Conservation (phyloP, 2,329 filamentous ascomycete species). For the Gyromitra esculenta region DNA sequence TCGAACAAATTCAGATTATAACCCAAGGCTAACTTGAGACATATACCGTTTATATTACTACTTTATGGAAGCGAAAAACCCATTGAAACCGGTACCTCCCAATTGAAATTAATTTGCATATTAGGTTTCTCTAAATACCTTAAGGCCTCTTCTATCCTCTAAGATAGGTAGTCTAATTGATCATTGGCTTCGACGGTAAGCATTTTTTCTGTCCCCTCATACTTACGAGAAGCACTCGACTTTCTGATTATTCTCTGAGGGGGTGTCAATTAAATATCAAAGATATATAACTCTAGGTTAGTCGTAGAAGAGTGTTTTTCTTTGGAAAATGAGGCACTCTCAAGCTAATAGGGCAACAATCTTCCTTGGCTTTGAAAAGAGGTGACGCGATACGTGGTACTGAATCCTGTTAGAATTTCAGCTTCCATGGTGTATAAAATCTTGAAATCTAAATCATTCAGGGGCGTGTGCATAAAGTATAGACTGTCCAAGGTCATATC, state of each 20-base stretch:
- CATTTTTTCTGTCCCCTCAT: background rate
- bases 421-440: background rate
- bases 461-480: background rate
- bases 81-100: background rate
- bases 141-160: background rate
- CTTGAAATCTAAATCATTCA: slow-evolving; percentile 1
- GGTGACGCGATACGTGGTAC: background rate
- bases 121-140: slow-evolving; percentile 12
- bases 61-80: background rate
- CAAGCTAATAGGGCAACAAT: background rate
- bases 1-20: background rate
- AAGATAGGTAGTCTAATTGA: background rate
- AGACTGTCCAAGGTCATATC: background rate
- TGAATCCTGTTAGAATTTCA: background rate
- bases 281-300: background rate
- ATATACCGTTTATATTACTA: background rate
- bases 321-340: background rate
- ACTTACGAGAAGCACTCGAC: no score
- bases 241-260: background rate
- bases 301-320: background rate
- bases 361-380: background rate
- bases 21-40: background rate
- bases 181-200: slow-evolving; percentile 21
- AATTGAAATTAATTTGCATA: background rate
- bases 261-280: background rate